These are phyloP conservation scores for Paramecium primaurelia DNA, from an alignment of 73 alveolate species.

Conservation along the genomic window DNA sequence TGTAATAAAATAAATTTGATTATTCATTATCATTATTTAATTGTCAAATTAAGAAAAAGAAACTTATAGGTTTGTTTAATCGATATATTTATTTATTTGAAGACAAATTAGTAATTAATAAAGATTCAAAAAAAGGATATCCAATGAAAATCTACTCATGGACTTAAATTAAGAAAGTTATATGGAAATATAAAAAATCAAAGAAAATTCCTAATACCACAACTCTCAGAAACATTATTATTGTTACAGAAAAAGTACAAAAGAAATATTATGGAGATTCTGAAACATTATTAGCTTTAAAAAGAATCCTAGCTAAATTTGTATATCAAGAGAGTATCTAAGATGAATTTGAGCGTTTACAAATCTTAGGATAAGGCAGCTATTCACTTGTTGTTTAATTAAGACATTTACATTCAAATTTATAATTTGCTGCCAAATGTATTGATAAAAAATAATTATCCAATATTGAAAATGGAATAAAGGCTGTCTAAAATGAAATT, in stretches of 20 bases:
- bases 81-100: not conserved
- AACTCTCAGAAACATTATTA: not conserved
- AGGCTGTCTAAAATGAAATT: not conserved
- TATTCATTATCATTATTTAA: not conserved
- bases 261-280: conserved; percentile 14
- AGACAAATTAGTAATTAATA: not conserved
- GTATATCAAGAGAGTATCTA: not conserved
- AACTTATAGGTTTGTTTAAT: not conserved
- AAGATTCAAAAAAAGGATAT: not conserved
- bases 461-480: not conserved
- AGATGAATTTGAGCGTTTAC: not conserved
- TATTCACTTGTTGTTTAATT: not conserved
- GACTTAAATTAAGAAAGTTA: not conserved
- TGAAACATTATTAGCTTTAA: not conserved
- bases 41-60: conserved; percentile 26
- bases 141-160: not conserved
- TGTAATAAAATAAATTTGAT: not conserved
- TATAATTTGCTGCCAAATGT: conserved; percentile 30
- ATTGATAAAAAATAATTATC: conserved; percentile 14
- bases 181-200: not conserved
- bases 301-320: not conserved
- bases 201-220: not conserved
- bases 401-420: conserved; percentile 18
- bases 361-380: not conserved
- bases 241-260: not conserved